These are phyloP conservation scores for Suillus cothurnatus DNA, from an alignment of 768 basidiomycete genomes.

Conservation along the genomic window DNA sequence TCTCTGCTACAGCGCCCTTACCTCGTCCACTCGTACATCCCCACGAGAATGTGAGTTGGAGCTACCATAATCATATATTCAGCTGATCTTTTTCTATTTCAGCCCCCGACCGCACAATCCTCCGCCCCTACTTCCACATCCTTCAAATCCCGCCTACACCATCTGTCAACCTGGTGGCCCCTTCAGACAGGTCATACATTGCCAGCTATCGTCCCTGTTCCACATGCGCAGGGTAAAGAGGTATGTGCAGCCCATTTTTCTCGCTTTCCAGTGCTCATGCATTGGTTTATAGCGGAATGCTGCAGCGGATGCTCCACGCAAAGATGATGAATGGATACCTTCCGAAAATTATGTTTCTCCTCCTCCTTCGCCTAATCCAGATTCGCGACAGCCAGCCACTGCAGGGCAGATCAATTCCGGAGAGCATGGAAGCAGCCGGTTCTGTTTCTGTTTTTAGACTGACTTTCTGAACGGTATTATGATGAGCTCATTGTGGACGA, in stretches of 20 bases:
- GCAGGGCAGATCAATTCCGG: background rate
- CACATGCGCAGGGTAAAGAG: too few species aligned
- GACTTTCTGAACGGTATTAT: background rate
- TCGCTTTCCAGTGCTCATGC: background rate
- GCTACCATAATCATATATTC: background rate
- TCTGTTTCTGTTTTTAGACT: background rate
- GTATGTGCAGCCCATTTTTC: background rate
- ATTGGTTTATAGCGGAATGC: background rate
- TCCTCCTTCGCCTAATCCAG: background rate
- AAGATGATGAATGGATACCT: background rate
- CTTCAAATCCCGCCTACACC: too few species aligned
- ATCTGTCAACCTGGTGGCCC: too few species aligned
- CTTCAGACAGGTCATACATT: too few species aligned
- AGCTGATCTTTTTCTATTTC: background rate
- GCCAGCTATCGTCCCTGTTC: too few species aligned
- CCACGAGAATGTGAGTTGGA: background rate
- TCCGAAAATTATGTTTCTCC: background rate
- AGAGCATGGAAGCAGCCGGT: background rate
- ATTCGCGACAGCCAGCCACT: background rate
- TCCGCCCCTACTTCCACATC: background rate
- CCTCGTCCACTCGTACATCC: background rate
- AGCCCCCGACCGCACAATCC: background rate
- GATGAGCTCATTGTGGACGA: background rate
- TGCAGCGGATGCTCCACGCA: background rate
- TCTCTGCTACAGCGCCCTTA: background rate